Conservation (phyloP, 2,329 filamentous ascomycete species). For the Fusarium longipes region DNA sequence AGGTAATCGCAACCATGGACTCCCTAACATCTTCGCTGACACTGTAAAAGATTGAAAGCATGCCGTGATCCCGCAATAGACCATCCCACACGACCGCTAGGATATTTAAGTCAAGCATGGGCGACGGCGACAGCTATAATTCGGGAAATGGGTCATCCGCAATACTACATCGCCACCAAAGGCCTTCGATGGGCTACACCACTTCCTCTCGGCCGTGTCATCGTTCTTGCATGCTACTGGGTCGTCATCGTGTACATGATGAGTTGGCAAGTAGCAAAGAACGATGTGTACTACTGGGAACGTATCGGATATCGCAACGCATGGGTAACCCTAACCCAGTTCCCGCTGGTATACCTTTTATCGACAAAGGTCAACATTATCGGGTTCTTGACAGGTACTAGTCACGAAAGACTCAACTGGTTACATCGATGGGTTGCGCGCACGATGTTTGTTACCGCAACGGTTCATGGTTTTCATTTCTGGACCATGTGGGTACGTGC, state of each 20-base stretch:
- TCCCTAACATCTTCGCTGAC: rapidly evolving
- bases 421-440: slow-evolving; percentile 78
- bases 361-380: slow-evolving; percentile 69
- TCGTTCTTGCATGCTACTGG: slow-evolving; percentile 68
- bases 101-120: slow-evolving; percentile 61
- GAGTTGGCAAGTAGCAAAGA: slow-evolving; percentile 58
- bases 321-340: slow-evolving; percentile 73
- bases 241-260: slow-evolving; percentile 69
- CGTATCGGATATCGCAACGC: slow-evolving; percentile 75
- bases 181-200: slow-evolving; percentile 68
- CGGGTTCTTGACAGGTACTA: slow-evolving; percentile 70
- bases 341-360: slow-evolving; percentile 72
- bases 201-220: slow-evolving; percentile 66
- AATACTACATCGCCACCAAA: slow-evolving; percentile 60
- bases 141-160: slow-evolving; percentile 68
- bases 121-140: slow-evolving; percentile 68
- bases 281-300: slow-evolving; percentile 70
- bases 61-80: slow-evolving; percentile 57
- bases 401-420: slow-evolving; percentile 79
- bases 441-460: slow-evolving; percentile 74
- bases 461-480: slow-evolving; percentile 77
- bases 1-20: slow-evolving; percentile 50
- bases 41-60: slow-evolving; percentile 57
- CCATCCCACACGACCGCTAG: slow-evolving; percentile 65
- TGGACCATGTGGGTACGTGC: slow-evolving; percentile 71